Evolutionary conservation across 306 rosid species (phyloP), one percentile per base, ranked within the genome.

Genomic region (Casuarina glauca): DNA sequence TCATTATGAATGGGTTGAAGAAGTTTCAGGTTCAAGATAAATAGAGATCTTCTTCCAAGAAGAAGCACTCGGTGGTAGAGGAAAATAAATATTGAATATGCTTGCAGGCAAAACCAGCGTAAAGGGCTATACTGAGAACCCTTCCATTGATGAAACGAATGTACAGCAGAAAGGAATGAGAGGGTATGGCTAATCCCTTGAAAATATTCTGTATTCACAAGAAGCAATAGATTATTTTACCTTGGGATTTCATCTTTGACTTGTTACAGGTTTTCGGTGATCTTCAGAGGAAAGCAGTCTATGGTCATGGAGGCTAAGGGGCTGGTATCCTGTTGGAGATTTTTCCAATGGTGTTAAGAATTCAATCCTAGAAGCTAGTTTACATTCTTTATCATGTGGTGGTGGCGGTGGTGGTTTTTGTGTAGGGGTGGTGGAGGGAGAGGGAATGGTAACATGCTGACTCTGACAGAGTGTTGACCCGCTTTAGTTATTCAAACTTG

Each of bases 181-280:
- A 32, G 82, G 82, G 84, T 76, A 84, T 62, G 17, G 52, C 46
- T 78, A 43, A 48, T 61, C 16, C 44, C 69, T 35, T 48, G 48
- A 58, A 20, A 16, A 54, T 13, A 60, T 54, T 26, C 20, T 50
- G 4, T 41, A 12, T 41, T 43, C 71, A 41, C 32, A 42, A 42
- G 49, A 39, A 41, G 42, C 36, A 3, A 39, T 42, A 66, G 17
- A 66, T 7, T 66, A 66, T 66, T 36, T 41, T 20, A 3, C 9
- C 50, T 0, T 50, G 42, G 42, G 35, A 58, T 6, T 20, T 1
- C 26, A 26, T 26, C 35, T 66, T 36, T 61, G 43, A 61, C 16
- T 61, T 35, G 67, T 35, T 66, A 19, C 71, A 67, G 71, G 71
- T 67, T 67, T 42, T 67, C 71, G 42, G 3, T 42, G 19, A 67